Percentiles rank a stretch among this genome's conserved stretches.
phyloP scores from a whole-genome alignment of 2,329 filamentous ascomycete genomes.

The Aciculosporium take region DNA sequence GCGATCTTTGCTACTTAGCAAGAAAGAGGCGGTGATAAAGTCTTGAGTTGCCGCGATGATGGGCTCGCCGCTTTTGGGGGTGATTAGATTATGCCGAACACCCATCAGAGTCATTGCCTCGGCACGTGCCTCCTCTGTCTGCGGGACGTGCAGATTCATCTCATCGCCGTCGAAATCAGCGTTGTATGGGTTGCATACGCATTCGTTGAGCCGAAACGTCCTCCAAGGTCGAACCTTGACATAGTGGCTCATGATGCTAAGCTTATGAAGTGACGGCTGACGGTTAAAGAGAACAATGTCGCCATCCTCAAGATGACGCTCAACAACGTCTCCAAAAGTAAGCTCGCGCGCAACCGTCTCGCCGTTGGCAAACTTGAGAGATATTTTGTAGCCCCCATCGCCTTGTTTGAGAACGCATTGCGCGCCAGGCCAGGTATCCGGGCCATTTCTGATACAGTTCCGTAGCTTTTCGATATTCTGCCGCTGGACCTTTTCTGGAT shows the following conservation, averaged over 20 bases:
- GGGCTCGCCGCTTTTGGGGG: constrained; percentile 92
- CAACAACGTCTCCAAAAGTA: constrained; percentile 73
- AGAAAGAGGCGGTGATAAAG: constrained; percentile 90
- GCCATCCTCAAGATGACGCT: constrained; percentile 86
- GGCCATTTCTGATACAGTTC: constrained; percentile 60
- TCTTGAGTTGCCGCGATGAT: constrained; percentile 99
- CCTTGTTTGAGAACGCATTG: constrained; percentile 66
- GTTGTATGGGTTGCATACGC: constrained; percentile 96
- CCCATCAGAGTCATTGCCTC: constrained; percentile 97
- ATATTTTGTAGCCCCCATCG: constrained; percentile 53
- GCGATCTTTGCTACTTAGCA: constrained; percentile 81
- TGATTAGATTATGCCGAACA: constrained; percentile 89
- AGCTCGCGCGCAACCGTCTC: constrained; percentile 60
- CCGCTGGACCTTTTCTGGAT: constrained; percentile 73
- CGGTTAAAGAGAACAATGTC: constrained; percentile 97
- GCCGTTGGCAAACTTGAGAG: constrained; percentile 58
- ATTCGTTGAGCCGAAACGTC: constrained; percentile 94
- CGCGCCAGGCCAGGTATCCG: constrained; percentile 72
- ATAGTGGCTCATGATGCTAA: constrained; percentile 93
- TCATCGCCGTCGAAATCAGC: constrained; percentile 98
- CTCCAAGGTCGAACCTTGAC: constrained; percentile 89
- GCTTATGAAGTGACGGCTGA: constrained; percentile 92
- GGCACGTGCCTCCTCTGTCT: constrained; percentile 89
- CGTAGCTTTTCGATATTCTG: constrained; percentile 77
- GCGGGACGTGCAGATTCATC: constrained; percentile 97